Base-by-base conservation (phyloP, 129 eudicot species). In the Lactuca saligna region DNA sequence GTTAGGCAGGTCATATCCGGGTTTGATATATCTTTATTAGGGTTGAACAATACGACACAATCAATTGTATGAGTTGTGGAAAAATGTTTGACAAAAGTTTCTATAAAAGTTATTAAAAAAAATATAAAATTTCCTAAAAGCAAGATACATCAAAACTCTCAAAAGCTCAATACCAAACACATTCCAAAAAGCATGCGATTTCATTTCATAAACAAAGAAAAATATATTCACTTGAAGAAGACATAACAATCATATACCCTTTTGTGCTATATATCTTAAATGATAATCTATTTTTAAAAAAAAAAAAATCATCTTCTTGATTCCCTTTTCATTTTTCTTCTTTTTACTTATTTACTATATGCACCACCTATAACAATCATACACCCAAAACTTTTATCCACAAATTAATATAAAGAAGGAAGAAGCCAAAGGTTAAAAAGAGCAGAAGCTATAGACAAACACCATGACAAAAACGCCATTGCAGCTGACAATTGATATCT, bases 401-500 rank as follows among this genome's bases (percentile, higher is more conserved):
- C 74, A 69, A 66, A 17, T 73, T 66, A 72, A 49, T 53, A 57
- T 79, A 85, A 20, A 8, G 86, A 78, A 54, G 91, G 86, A 6
- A 94, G 96, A 77, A 90, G 77, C 99, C 99, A 90, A 35, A 87
- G 87, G 69, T 94, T 94, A 69, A 88, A 83, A 71, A 90, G 91
- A 51, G 97, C 89, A 2, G 99, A 94, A 15, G 91, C 81, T 48
- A 90, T 48, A 5, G 86, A 89, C 38, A 94, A 73, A 75, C 82
- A 85, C 96, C 97, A 94, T 39, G 97, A 87, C 81, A 94, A 82
- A 82, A 94, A 90, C 54, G 99, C 90, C 96, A 90, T 85, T 17
- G 94, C 87, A 53, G 99, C 93, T 4, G 99, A 90, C 13, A 90
- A 75, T 50, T 91, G 97, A 74, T 85, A 94, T 77, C 97, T 74